A percentile compares a stretch with the other conserved stretches of the same genome.
Conservation (phyloP, 345 rosid species). For the Linum tenue region DNA sequence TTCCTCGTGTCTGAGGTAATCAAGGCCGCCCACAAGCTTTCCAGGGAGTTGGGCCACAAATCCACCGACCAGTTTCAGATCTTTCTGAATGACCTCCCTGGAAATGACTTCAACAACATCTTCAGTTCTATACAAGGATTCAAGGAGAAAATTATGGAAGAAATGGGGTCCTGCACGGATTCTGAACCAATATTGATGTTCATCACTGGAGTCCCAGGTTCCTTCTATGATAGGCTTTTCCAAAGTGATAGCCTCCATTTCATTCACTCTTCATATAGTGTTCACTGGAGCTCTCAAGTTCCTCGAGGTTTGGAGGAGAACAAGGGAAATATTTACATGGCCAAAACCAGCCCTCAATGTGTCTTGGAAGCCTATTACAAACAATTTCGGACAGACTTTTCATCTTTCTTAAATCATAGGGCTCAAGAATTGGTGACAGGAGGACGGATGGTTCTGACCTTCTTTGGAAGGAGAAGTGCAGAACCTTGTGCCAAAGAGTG, state of each 20-base stretch:
- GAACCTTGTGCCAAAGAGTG: neutral
- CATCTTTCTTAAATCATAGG: neutral
- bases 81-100: neutral
- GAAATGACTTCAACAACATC: neutral
- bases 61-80: neutral
- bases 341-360: neutral
- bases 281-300: neutral
- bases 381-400: neutral
- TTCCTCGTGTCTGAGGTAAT: neutral
- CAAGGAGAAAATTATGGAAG: neutral
- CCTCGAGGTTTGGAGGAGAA: neutral
- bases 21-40: neutral
- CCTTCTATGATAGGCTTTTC: neutral
- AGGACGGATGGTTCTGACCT: neutral
- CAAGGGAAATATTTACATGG: neutral
- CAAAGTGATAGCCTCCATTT: neutral
- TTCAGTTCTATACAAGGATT: neutral
- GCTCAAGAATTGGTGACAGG: neutral
- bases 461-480: neutral
- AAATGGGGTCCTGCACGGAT: neutral
- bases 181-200: neutral
- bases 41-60: neutral
- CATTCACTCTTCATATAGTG: neutral
- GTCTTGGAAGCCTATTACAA: neutral
- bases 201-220: neutral